Evolutionary conservation across 139 green algal genomes (phyloP).

Genomic region (Axilococcus clingmanii): DNA sequence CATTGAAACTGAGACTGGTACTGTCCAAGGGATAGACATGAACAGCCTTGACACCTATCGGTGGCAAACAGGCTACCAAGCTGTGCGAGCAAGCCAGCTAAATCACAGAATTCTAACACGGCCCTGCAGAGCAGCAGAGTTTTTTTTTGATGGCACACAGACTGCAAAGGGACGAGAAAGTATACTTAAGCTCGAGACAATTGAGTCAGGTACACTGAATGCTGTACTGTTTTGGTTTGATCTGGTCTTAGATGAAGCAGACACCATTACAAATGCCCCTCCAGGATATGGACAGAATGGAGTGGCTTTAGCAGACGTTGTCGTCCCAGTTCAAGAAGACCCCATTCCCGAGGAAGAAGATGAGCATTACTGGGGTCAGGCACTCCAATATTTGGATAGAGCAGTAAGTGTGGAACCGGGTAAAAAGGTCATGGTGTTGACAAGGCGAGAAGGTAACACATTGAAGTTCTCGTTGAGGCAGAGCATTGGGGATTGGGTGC

Average conservation of each 20-base stretch:
- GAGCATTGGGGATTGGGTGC: constrained; percentile 44
- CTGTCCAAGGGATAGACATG: constrained; percentile 50
- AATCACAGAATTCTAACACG: constrained; percentile 50
- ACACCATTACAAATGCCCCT: constrained; percentile 3
- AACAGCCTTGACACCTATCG: constrained; percentile 59
- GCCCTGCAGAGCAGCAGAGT: constrained; percentile 46
- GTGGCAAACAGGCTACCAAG: constrained; percentile 54
- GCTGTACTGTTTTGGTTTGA: constrained; percentile 74
- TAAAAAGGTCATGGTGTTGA: constrained; percentile 45
- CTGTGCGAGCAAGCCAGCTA: constrained; percentile 37
- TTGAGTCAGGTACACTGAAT: constrained; percentile 49
- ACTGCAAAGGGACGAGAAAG: constrained; percentile 34
- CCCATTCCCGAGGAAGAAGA: not conserved
- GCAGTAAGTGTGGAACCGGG: constrained; percentile 16
- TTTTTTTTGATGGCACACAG: constrained; percentile 39
- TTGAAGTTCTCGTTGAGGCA: constrained; percentile 37
- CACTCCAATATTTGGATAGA: constrained; percentile 62
- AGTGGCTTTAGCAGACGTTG: not conserved
- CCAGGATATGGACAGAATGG: not conserved
- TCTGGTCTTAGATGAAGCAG: constrained; percentile 52
- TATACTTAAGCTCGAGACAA: constrained; percentile 50
- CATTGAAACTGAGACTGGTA: constrained; percentile 39
- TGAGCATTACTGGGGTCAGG: constrained; percentile 54
- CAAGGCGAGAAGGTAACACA: constrained; percentile 30
- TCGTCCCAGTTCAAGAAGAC: not conserved